phyloP scores from a whole-genome alignment of 805 yeast genomes.

The Candida xyloterini region DNA sequence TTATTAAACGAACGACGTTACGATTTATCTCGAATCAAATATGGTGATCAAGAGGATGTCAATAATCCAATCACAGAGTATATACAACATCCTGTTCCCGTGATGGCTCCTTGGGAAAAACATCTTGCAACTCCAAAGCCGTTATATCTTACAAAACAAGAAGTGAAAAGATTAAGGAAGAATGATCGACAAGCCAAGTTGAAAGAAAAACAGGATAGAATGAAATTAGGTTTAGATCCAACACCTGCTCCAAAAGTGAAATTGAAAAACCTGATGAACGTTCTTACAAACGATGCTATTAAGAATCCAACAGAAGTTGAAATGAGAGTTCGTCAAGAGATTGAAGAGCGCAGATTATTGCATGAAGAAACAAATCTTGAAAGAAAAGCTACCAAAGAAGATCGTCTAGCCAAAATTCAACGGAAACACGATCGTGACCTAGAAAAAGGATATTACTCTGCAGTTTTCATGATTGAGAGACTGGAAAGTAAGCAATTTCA shows the following conservation, averaged over 20 bases:
- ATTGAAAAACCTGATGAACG: slow-evolving; percentile 80
- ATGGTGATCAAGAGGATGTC: slow-evolving; percentile 36
- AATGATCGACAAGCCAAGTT: slow-evolving; percentile 61
- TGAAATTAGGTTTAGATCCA: slow-evolving; percentile 76
- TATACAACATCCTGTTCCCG: slow-evolving; percentile 78
- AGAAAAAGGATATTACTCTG: slow-evolving; percentile 46
- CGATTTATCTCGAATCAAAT: slow-evolving; percentile 35
- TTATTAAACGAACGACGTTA: slow-evolving; percentile 41
- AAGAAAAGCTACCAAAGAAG: slow-evolving; percentile 60
- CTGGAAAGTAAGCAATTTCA: slow-evolving; percentile 63
- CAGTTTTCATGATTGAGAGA: slow-evolving; percentile 56
- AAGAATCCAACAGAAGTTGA: slow-evolving; percentile 89
- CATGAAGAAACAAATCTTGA: slow-evolving; percentile 63
- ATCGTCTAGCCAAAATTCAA: slow-evolving; percentile 48
- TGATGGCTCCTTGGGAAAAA: slow-evolving; percentile 56
- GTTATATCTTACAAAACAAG: slow-evolving; percentile 70
- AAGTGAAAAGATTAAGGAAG: slow-evolving; percentile 67
- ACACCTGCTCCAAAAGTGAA: slow-evolving; percentile 90
- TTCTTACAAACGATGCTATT: slow-evolving; percentile 79
- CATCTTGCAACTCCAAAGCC: slow-evolving; percentile 40
- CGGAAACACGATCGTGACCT: slow-evolving; percentile 48
- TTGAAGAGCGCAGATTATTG: slow-evolving; percentile 51
- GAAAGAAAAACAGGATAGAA: slow-evolving; percentile 72
- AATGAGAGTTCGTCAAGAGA: slow-evolving; percentile 62
- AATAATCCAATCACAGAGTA: slow-evolving; percentile 59